These are phyloP conservation scores for Penicillium griseofulvum DNA, from an alignment of 2,329 filamentous ascomycete genomes.

Conservation along the genomic window DNA sequence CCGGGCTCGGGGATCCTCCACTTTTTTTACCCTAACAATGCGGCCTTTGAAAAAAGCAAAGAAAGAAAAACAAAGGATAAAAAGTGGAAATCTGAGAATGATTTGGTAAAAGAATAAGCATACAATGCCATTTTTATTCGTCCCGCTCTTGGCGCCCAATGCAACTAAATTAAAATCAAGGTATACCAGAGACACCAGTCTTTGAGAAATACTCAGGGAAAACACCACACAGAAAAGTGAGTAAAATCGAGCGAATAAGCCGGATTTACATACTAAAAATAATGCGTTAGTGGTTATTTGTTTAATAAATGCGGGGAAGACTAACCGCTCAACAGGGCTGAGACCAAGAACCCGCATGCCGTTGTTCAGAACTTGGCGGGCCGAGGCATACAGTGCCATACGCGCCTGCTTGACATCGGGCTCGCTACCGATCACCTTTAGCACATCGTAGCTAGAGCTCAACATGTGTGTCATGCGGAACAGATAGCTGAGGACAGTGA, in stretches of 20 bases:
- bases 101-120: constrained; percentile 1
- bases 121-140: constrained; percentile 16
- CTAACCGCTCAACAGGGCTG: constrained; percentile 60
- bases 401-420: constrained; percentile 58
- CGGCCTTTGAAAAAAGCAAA: background rate
- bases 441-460: constrained; percentile 60
- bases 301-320: background rate
- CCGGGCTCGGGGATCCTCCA: background rate
- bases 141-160: constrained; percentile 22
- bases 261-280: constrained; percentile 28
- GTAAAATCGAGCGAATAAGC: background rate
- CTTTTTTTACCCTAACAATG: background rate
- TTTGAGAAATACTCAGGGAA: constrained; percentile 6
- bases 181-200: constrained; percentile 13
- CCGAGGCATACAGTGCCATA: constrained; percentile 61
- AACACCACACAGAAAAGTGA: background rate
- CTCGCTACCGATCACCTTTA: constrained; percentile 62
- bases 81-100: background rate
- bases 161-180: constrained; percentile 16
- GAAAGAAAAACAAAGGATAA: background rate
- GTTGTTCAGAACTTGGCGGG: constrained; percentile 63
- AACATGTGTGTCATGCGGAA: constrained; percentile 65
- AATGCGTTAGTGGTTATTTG: constrained; percentile 9
- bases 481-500: constrained; percentile 64
- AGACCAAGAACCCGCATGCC: constrained; percentile 65